Base-by-base conservation (phyloP, 352 stramenopile genomes). In the Globisporangium nunn region DNA sequence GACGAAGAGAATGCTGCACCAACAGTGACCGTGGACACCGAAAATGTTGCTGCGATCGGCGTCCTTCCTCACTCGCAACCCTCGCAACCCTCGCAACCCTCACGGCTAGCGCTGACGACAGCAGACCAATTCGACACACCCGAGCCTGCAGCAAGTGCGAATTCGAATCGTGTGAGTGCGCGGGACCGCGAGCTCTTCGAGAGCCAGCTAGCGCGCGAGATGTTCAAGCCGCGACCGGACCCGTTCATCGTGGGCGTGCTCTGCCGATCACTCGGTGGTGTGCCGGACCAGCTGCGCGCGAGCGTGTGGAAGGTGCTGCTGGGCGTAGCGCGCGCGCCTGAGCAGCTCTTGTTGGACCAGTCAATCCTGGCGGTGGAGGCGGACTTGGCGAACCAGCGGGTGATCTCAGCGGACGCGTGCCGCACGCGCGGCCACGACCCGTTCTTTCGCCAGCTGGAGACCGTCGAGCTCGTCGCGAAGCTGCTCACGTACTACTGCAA, bases 401-500 rank as follows among this genome's bases (percentile, higher is more conserved):
- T 98, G 10, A 93, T 98, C 58, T 68, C 78, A 2, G 89, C 89
- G 0, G 91, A 98, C 59, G 87, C 89, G 11, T 64, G 74, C 6
- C 75, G 91, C 41, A 98, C 91, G 3, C 74, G 91, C 30, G 74
- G 81, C 40, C 81, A 91, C 29, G 85, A 97, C 44, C 63, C 69
- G 57, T 68, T 78, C 35, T 96, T 96, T 61, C 64, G 85, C 43
- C 66, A 83, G 56, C 73, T 74, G 0, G 70, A 87, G 61, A 93
- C 88, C 4, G 64, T 91, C 53, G 84, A 87, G 45, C 62, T 81
- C 10, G 71, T 98, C 52, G 64, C 70, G 10, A 87, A 93, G 61
- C 63, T 97, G 54, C 73, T 98, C 35, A 97, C 91, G 14, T 96
- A 94, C 62, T 97, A 97, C 66, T 97, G 91, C 84, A 97, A 97